Evolutionary conservation across 2,329 filamentous ascomycete genomes (phyloP), one percentile per base, ranked within the genome.

Genomic region (Colletotrichum sp.): DNA sequence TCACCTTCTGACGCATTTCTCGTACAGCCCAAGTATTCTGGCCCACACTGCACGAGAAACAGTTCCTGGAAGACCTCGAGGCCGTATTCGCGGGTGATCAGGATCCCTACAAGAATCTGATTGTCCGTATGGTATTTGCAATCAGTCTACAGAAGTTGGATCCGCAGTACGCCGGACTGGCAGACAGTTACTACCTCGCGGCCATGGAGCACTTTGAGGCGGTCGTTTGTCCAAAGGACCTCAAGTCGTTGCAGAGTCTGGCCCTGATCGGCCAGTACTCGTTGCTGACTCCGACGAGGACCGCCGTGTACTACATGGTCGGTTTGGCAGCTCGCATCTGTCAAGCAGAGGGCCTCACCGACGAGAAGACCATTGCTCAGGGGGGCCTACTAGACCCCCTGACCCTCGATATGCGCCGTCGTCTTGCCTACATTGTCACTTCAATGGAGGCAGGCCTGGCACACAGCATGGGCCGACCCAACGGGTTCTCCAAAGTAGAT

Each of bases 131-230:
- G 92, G 95, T 98, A 69, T 93, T 99, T 81, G 96, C 97, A 34
- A 98, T 98, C 81, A 96, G 95, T 83, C 91, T 99, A 85, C 96
- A 99, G 85, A 98, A 98, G 84, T 90, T 98, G 81, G 95, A 96
- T 82, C 92, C 93, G 0, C 93, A 95, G 78, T 99, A 97, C 84
- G 96, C 96, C n/a, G 96, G 96, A 28, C 88, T 99, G 32, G 96
- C 97, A 34, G 96, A 99, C 85, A 96, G 95, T 82, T 99, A 98
- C 86, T 99, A 98, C 81, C 90, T 98, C 26, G 95, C 96, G 28
- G 96, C 96, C 7, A 93, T 99, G 86, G 92, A 93, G 77, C 93
- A 93, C 80, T 92, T 99, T 77, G 95, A 98, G 83, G 92, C 92
- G 4, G 93, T 98, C 13, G 90, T 99, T 71, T 93, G 93, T 69